Evolutionary conservation across 2,329 filamentous ascomycete genomes (phyloP).

Genomic region (Fusarium coicis): DNA sequence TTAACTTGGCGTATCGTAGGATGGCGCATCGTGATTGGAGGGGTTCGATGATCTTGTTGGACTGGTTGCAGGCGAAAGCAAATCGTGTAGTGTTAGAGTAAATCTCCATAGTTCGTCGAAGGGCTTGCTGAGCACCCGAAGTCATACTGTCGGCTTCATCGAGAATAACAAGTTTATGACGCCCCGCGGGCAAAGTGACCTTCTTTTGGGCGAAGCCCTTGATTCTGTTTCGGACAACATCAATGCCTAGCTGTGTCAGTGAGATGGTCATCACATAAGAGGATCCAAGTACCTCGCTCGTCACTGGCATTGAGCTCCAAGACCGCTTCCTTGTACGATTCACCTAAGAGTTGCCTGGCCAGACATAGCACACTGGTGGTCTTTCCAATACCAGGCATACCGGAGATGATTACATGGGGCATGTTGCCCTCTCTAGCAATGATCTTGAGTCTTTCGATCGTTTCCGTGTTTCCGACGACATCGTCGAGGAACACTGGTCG

Average conservation of each 20-base stretch:
- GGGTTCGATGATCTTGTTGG: slow-evolving; percentile 99
- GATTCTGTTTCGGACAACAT: slow-evolving; percentile 96
- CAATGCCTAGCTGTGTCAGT: slow-evolving; percentile 72
- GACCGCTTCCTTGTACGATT: slow-evolving; percentile 97
- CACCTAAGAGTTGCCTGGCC: slow-evolving; percentile 88
- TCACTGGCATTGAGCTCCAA: slow-evolving; percentile 96
- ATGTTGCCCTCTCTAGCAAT: slow-evolving; percentile 99
- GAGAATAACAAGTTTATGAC: slow-evolving; percentile 96
- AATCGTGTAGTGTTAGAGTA: slow-evolving; percentile 97
- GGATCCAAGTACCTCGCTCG: slow-evolving; percentile 74
- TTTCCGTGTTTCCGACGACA: slow-evolving; percentile 97
- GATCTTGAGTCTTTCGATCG: slow-evolving; percentile 95
- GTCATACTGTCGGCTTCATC: slow-evolving; percentile 99
- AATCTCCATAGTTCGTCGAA: slow-evolving; percentile 97
- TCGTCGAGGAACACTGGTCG: slow-evolving; percentile 94
- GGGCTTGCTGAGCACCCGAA: slow-evolving; percentile 91
- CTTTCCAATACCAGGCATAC: slow-evolving; percentile 99
- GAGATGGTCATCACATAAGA: neutral
- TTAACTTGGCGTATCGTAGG: slow-evolving; percentile 90
- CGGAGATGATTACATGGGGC: slow-evolving; percentile 99
- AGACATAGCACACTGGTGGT: slow-evolving; percentile 95
- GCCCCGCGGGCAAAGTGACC: slow-evolving; percentile 88
- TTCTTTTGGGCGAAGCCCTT: slow-evolving; percentile 99
- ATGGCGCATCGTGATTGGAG: slow-evolving; percentile 97
- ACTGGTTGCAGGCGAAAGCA: slow-evolving; percentile 98